These are phyloP conservation scores for Fusarium coffeatum DNA, from an alignment of 2,329 filamentous ascomycete genomes.

Conservation along the genomic window DNA sequence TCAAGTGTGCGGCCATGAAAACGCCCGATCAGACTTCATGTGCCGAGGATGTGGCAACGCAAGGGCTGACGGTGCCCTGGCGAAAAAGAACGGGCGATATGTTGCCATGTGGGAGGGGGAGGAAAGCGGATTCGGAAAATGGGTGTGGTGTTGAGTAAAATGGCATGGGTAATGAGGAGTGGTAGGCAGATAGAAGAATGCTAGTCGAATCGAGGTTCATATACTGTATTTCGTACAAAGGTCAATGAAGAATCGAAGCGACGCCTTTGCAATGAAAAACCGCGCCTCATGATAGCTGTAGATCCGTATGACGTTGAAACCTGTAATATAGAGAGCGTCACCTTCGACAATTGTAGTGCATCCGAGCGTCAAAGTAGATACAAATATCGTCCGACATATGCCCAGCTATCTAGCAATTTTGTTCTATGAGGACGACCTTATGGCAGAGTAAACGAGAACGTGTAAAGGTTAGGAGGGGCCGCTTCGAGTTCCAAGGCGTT, in stretches of 20 bases:
- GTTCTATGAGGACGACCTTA: fast-evolving
- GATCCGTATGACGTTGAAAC: fast-evolving
- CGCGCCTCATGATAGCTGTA: not conserved
- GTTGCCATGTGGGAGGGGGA: too few relatives aligned
- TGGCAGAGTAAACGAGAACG: fast-evolving
- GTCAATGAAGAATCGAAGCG: not conserved
- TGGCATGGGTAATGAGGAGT: not conserved
- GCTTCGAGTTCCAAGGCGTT: not conserved
- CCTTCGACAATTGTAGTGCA: too few relatives aligned
- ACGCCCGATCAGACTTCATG: too few relatives aligned
- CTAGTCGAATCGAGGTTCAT: not conserved
- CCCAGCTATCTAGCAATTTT: not conserved
- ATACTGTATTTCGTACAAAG: fast-evolving
- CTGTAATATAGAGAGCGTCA: not conserved
- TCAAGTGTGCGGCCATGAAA: too few relatives aligned
- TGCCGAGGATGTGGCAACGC: too few relatives aligned
- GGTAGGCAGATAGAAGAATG: fast-evolving
- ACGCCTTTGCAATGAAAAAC: too few relatives aligned
- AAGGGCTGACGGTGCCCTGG: too few relatives aligned
- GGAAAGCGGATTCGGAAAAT: too few relatives aligned
- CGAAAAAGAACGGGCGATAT: too few relatives aligned
- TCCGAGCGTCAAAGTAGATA: not conserved
- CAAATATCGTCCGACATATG: not conserved
- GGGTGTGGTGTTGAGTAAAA: too few relatives aligned
- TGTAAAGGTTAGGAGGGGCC: not conserved